Conservation (phyloP, 2,329 filamentous ascomycete species). For the Lasiodiplodia theobromae region DNA sequence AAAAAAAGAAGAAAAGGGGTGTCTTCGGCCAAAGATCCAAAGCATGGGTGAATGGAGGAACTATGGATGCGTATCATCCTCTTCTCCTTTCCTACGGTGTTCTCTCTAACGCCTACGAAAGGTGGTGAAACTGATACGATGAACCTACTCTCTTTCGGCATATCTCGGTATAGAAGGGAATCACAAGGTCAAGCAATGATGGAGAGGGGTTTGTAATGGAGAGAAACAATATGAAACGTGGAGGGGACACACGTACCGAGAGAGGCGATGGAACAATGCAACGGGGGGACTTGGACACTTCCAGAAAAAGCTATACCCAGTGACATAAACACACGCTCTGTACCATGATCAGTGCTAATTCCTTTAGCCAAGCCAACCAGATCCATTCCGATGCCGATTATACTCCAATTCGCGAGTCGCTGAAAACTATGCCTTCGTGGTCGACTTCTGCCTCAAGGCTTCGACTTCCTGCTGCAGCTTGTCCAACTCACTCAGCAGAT, state of each 20-base stretch:
- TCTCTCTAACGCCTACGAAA: not conserved
- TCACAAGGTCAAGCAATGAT: not conserved
- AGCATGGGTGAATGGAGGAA: not conserved
- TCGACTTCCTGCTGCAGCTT: slow-evolving; percentile 50
- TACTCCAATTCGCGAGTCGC: not conserved
- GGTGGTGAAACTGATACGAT: not conserved
- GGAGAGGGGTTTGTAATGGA: not conserved
- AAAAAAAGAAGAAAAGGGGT: too few relatives aligned
- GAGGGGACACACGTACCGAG: slow-evolving; percentile 16
- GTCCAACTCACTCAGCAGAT: slow-evolving; percentile 49
- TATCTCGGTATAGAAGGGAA: not conserved
- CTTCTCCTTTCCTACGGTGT: not conserved
- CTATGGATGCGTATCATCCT: not conserved
- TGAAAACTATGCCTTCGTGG: slow-evolving; percentile 9
- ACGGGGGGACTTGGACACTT: not conserved
- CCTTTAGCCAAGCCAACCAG: not conserved
- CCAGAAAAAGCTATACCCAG: not conserved
- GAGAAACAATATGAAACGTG: not conserved
- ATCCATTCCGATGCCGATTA: not conserved
- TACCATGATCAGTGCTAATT: not conserved
- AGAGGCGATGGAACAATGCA: not conserved
- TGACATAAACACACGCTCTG: not conserved
- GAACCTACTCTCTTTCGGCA: not conserved
- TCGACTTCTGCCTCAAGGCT: slow-evolving; percentile 38
- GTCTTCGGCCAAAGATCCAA: not conserved